Conservation (phyloP, 2,329 filamentous ascomycete genomes). For the Sporothrix phasma region DNA sequence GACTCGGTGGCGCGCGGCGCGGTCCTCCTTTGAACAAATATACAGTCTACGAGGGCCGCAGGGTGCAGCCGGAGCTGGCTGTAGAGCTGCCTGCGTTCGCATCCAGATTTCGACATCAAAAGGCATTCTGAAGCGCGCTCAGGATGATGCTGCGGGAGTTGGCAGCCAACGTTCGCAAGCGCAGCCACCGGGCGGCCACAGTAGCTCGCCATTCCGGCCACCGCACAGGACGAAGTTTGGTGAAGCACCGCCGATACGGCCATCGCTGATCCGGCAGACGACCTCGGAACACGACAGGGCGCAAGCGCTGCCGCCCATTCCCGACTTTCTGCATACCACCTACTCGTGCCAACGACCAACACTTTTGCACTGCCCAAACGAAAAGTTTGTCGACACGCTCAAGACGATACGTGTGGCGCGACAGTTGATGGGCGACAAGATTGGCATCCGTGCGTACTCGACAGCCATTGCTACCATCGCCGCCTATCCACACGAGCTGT, state of each 20-base stretch:
- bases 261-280: slow-evolving; percentile 51
- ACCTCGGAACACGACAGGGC: slow-evolving; percentile 67
- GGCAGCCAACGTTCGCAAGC: not conserved
- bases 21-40: slow-evolving; percentile 41
- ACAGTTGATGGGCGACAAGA: slow-evolving; percentile 60
- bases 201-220: not conserved
- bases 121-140: slow-evolving; percentile 27
- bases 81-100: not conserved
- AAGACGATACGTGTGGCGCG: slow-evolving; percentile 64
- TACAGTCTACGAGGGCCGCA: slow-evolving; percentile 41
- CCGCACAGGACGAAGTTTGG: not conserved
- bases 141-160: slow-evolving; percentile 16
- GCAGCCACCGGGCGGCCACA: not conserved
- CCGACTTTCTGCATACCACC: slow-evolving; percentile 52
- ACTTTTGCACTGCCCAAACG: slow-evolving; percentile 59
- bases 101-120: slow-evolving; percentile 4
- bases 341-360: slow-evolving; percentile 80
- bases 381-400: slow-evolving; percentile 62
- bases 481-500: slow-evolving; percentile 58
- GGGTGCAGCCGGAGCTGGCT: not conserved
- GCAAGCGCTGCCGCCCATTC: slow-evolving; percentile 50
- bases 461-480: slow-evolving; percentile 74
- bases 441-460: slow-evolving; percentile 78
- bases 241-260: slow-evolving; percentile 7
- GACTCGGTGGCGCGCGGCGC: slow-evolving; percentile 38